Evolutionary conservation across 1,284 basidiomycete species (phyloP).

Genomic region (Pseudozyma thailandica): DNA sequence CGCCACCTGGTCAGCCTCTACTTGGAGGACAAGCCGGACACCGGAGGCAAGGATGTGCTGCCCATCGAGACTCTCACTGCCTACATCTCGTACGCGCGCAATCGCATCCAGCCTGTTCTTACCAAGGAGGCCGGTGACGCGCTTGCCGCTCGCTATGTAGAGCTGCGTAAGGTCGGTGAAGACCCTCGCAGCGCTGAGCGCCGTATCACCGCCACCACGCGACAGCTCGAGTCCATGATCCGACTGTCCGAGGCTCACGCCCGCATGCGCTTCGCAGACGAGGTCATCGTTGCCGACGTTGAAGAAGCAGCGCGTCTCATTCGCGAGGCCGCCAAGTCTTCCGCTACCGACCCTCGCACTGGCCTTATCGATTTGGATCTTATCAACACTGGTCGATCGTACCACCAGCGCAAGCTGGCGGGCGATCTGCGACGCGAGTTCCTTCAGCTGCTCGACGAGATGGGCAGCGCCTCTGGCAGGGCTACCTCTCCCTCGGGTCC

Average conservation of each 20-base stretch:
- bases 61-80: constrained; percentile 88
- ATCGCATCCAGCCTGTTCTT: constrained; percentile 87
- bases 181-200: constrained; percentile 82
- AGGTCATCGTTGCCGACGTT: constrained; percentile 87
- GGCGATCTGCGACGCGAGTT: constrained; percentile 64
- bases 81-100: constrained; percentile 92
- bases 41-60: constrained; percentile 78
- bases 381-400: constrained; percentile 90
- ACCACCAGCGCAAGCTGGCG: constrained; percentile 75
- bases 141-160: constrained; percentile 88
- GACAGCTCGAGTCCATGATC: constrained; percentile 97
- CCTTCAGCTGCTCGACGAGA: constrained; percentile 55
- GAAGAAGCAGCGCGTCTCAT: constrained; percentile 90
- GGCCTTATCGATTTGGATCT: constrained; percentile 96
- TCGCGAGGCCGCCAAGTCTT: constrained; percentile 90
- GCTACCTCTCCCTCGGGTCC: constrained; percentile 38
- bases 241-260: constrained; percentile 97
- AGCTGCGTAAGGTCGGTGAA: constrained; percentile 87
- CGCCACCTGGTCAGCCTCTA: constrained; percentile 93
- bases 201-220: constrained; percentile 95
- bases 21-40: constrained; percentile 85
- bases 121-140: constrained; percentile 85
- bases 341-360: constrained; percentile 81
- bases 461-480: constrained; percentile 45
- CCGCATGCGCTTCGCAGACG: constrained; percentile 87